Evolutionary conservation across 306 rosid species (phyloP).

Genomic region (Gleditsia sinensis): DNA sequence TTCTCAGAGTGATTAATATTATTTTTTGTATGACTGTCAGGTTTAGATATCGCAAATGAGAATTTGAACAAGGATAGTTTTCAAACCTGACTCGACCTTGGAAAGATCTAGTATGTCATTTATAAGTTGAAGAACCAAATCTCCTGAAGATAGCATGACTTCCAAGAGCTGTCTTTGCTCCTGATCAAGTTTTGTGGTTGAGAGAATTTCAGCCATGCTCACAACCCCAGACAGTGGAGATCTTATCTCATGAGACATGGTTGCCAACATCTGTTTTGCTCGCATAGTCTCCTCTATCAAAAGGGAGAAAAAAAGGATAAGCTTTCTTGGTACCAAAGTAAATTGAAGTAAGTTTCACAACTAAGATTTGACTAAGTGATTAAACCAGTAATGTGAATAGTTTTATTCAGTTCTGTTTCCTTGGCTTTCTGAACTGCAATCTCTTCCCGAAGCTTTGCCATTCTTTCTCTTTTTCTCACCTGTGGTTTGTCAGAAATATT

Average conservation of each 20-base stretch:
- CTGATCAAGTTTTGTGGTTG: slow-evolving; percentile 79
- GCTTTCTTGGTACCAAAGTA: slow-evolving; percentile 17
- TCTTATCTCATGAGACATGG: slow-evolving; percentile 98
- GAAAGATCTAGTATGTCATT: slow-evolving; percentile 99
- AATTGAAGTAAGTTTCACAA: slow-evolving; percentile 21
- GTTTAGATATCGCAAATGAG: background rate
- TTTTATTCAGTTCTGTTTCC: slow-evolving; percentile 94
- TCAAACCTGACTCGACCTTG: slow-evolving; percentile 96
- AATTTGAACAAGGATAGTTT: slow-evolving; percentile 21
- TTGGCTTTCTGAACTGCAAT: slow-evolving; percentile 96
- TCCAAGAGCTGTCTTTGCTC: slow-evolving; percentile 89
- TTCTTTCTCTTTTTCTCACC: slow-evolving; percentile 96
- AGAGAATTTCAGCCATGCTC: slow-evolving; percentile 95
- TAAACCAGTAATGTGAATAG: slow-evolving; percentile 90
- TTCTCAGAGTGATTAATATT: slow-evolving; percentile 10
- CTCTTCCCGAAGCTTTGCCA: slow-evolving; percentile 86
- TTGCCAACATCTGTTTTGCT: slow-evolving; percentile 98
- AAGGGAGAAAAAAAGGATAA: slow-evolving; percentile 23
- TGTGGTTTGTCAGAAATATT: slow-evolving; percentile 34
- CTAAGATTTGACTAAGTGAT: slow-evolving; percentile 32
- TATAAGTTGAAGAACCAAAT: slow-evolving; percentile 96
- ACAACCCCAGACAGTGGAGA: slow-evolving; percentile 97
- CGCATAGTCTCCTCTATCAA: slow-evolving; percentile 92
- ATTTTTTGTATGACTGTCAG: background rate
- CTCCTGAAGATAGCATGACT: slow-evolving; percentile 97